Percentiles rank a stretch among this genome's conserved stretches.
Conservation (phyloP, 352 stramenopile species). For the Phytophthora pinifolia region DNA sequence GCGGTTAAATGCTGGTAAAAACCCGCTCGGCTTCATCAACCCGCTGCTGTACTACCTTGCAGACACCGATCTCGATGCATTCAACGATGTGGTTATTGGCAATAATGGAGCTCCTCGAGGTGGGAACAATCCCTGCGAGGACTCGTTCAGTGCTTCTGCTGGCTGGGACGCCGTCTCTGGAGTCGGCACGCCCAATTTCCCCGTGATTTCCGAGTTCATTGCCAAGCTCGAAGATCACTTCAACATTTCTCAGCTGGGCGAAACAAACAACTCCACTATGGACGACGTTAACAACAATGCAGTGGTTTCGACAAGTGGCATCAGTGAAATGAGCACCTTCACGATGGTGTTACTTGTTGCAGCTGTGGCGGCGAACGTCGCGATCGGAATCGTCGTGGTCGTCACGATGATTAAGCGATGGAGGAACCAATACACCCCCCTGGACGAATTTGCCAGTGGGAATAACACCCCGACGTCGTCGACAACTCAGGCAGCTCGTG, state of each 20-base stretch:
- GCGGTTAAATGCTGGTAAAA: slow-evolving; percentile 77
- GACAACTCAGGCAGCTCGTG: slow-evolving; percentile 9
- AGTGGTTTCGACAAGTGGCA: slow-evolving; percentile 3
- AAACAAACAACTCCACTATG: slow-evolving; percentile 10
- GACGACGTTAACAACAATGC: slow-evolving; percentile 14
- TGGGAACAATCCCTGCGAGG: slow-evolving; percentile 42
- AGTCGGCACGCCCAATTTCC: slow-evolving; percentile 85
- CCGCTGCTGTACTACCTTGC: slow-evolving; percentile 82
- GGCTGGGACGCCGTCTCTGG: slow-evolving; percentile 91
- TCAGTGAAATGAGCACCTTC: slow-evolving; percentile 34
- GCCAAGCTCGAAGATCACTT: slow-evolving; percentile 51
- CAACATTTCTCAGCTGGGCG: slow-evolving; percentile 33
- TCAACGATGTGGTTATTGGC: slow-evolving; percentile 86
- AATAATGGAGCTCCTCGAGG: slow-evolving; percentile 75
- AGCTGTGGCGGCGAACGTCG: slow-evolving; percentile 33
- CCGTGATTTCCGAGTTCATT: slow-evolving; percentile 60
- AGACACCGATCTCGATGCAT: slow-evolving; percentile 52
- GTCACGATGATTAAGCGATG: slow-evolving; percentile 44
- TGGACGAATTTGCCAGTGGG: slow-evolving; percentile 25
- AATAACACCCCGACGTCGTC: slow-evolving; percentile 19
- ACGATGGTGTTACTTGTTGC: slow-evolving; percentile 36
- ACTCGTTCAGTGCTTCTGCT: slow-evolving; percentile 79
- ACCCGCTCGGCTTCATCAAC: slow-evolving; percentile 86
- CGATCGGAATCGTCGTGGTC: slow-evolving; percentile 39
- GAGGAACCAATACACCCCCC: slow-evolving; percentile 59